Base-by-base conservation (phyloP, 129 eudicot species). In the Centrapalus pauciflorus region DNA sequence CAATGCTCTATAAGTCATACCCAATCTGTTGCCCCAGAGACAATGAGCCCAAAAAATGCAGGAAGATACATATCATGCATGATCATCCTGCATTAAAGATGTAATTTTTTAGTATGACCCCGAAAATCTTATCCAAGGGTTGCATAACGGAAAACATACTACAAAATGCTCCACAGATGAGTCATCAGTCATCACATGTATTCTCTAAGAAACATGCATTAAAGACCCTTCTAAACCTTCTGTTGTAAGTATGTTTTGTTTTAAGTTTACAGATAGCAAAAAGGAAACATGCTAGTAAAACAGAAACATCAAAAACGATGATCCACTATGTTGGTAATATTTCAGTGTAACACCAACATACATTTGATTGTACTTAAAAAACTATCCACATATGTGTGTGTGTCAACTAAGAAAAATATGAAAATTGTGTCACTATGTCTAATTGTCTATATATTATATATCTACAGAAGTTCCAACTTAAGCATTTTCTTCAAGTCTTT, bases 1-100 rank as follows among this genome's bases (percentile, higher is more conserved):
- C 65, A 71, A 70, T 48, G 24, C 26, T 38, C 70, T 7, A 26
- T 8, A 28, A 32, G 13, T 43, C 82, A 38, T 83, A 94, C 97
- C 99, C 99, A 89, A 66, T 94, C 99, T 67, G 90, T 75, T 63
- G 93, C 99, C 66, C 99, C 99, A 23, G 99, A 86, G 21, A 94
- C 66, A 16, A 83, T 86, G 16, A 94, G 88, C 58, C 95, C 95
- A 34, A 79, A 57, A 80, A 94, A 89, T 75, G 99, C 95, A 67
- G 92, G 86, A 73, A 87, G 78, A 79, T 94, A 94, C 99, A 90
- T 84, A 63, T 89, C 96, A 20, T 82, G 82, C 55, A 82, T 34
- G 51, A 89, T 86, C 99, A 94, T 89, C 99, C 99, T 93, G 84
- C 84, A 81, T 73, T 58, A 26, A 55, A 43, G 25, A 63, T 45